A percentile compares a stretch with the other conserved stretches of the same genome.
Conservation (phyloP, 2,329 filamentous ascomycete genomes). For the Calonectria montana region DNA sequence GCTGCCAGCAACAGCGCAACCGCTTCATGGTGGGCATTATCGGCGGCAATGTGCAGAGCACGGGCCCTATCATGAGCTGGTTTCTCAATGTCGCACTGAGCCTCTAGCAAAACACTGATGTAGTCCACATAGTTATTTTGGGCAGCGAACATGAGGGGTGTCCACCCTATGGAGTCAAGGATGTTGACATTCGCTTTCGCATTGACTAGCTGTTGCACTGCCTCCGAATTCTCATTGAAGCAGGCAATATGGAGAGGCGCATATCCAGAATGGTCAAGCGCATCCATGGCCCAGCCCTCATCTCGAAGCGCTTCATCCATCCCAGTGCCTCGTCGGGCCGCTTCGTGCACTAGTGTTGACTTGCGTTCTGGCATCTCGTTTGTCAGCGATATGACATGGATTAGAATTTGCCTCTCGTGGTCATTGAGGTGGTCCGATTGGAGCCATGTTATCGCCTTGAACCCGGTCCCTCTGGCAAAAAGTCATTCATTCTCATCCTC, state of each 20-base stretch:
- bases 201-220: background rate
- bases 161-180: rapidly evolving
- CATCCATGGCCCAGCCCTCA: conserved; percentile 11
- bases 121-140: background rate
- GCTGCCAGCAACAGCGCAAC: background rate
- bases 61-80: rapidly evolving
- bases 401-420: background rate
- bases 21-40: background rate
- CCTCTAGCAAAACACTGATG: background rate
- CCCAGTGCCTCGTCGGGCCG: background rate
- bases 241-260: background rate
- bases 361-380: background rate
- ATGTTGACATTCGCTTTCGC: conserved; percentile 14
- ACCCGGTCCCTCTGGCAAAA: background rate
- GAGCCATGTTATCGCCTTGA: background rate
- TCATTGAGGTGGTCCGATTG: background rate
- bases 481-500: rapidly evolving
- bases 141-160: background rate
- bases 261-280: rapidly evolving
- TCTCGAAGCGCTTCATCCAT: background rate
- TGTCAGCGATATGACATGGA: background rate
- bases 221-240: rapidly evolving
- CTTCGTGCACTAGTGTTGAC: background rate
- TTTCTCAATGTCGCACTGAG: background rate
- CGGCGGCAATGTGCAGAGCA: background rate